Base-by-base conservation (phyloP, 306 rosid genomes). In the Acacia melanoxylon region DNA sequence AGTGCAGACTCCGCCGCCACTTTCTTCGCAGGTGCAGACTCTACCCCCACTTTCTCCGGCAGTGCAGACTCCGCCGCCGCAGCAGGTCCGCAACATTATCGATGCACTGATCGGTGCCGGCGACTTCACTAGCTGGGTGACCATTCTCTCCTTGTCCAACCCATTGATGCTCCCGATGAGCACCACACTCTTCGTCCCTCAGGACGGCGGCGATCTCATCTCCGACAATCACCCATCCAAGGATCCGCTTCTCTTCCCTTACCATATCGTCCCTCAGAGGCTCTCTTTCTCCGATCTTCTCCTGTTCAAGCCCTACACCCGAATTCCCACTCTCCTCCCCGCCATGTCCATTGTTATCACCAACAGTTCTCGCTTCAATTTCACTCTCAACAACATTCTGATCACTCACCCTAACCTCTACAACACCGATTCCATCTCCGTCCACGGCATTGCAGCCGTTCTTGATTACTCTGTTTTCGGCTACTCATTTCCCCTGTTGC, bases 271-370 rank as follows among this genome's bases (percentile, higher is more conserved):
- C 69, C 97, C 98, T 0, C 95, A 94, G 45, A 90, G 97, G 6
- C 97, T 94, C 78, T 22, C 82, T 9, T 94, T 86, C 88, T 80
- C 91, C 5, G 91, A 92, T 12, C 98, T 94, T 63, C 90, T 78
- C 46, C 91, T 90, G 54, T 79, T 94, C 86, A 83, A 82, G 19
- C 72, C 66, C 66, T 16, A 48, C 52, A 24, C 90, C 11, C 90
- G 89, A 68, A 87, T 94, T 48, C 98, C 97, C 2, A 94, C 98
- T 11, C 98, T 92, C 58, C 90, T 94, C 20, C 88, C 92, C 11
- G 87, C 77, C 0, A 88, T 84, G 52, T 81, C 89, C 63, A 79
- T 92, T 89, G 19, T 78, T 73, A 44, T 92, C 73, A 90, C 95
- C 69, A 85, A 84, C 85, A 85, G 69, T 76, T 86, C 91, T 40